phyloP scores from a whole-genome alignment of 148 eudicot genomes.

The Arctostaphylos glauca region DNA sequence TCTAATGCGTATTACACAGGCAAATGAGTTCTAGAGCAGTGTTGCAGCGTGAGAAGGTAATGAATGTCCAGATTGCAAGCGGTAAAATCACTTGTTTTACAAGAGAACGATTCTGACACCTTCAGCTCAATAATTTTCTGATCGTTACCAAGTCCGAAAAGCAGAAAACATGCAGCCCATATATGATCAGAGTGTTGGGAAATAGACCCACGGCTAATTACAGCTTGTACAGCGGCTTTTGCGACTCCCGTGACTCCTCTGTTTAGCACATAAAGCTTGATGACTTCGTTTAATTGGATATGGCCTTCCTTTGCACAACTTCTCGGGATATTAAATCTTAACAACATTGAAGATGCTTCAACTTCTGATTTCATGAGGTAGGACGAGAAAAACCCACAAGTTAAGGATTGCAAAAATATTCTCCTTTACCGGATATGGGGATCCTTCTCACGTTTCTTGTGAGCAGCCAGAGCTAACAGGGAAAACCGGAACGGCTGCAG shows the following conservation, averaged over 20 bases:
- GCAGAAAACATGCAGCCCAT: slow-evolving; percentile 88
- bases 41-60: slow-evolving; percentile 72
- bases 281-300: slow-evolving; percentile 60
- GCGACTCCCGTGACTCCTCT: slow-evolving; percentile 69
- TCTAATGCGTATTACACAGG: slow-evolving; percentile 75
- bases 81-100: slow-evolving; percentile 79
- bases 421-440: slow-evolving; percentile 56
- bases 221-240: slow-evolving; percentile 73
- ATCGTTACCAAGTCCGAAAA: slow-evolving; percentile 79
- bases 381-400: slow-evolving; percentile 68
- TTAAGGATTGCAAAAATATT: slow-evolving; percentile 53
- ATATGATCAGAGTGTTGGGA: slow-evolving; percentile 61
- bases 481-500: slow-evolving; percentile 64
- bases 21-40: slow-evolving; percentile 89
- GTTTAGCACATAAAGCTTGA: slow-evolving; percentile 72
- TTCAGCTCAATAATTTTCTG: slow-evolving; percentile 73
- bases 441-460: slow-evolving; percentile 69
- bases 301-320: slow-evolving; percentile 61
- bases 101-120: slow-evolving; percentile 61
- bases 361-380: slow-evolving; percentile 70
- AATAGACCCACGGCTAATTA: slow-evolving; percentile 48
- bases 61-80: slow-evolving; percentile 69
- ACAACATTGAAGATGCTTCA: slow-evolving; percentile 73
- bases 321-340: slow-evolving; percentile 83
- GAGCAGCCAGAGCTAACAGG: slow-evolving; percentile 74